Evolutionary conservation across 2,329 filamentous ascomycete species (phyloP).

Genomic region (Blastomyces gilchristii): DNA sequence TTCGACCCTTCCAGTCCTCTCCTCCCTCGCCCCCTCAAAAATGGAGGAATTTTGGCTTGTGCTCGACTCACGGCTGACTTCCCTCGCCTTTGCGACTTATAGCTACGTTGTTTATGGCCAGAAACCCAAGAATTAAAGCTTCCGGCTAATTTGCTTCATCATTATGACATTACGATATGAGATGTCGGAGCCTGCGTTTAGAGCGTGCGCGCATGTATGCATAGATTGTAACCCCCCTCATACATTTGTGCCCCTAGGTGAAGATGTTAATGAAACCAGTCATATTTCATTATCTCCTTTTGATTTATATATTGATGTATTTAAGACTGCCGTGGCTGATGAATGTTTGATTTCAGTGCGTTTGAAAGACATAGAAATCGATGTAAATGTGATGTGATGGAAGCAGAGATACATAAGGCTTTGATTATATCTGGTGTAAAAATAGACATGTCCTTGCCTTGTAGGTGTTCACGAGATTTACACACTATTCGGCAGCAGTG

Average conservation of each 20-base stretch:
- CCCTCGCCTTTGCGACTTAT: background rate
- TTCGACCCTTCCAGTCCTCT: too few species aligned
- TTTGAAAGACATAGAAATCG: background rate
- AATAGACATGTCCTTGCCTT: background rate
- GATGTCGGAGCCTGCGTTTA: background rate
- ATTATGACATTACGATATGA: background rate
- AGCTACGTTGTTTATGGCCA: conserved; percentile 9
- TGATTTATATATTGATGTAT: background rate
- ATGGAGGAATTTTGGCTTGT: background rate
- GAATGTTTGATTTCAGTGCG: background rate
- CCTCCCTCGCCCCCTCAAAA: too few species aligned
- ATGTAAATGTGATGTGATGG: background rate
- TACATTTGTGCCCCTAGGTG: background rate
- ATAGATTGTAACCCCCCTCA: background rate
- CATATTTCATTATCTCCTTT: background rate
- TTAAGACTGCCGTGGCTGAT: background rate
- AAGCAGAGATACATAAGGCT: background rate
- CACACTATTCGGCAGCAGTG: background rate
- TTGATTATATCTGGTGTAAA: background rate
- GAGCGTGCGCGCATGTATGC: background rate
- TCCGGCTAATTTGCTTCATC: background rate
- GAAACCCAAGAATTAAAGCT: conserved; percentile 1
- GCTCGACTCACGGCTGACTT: background rate
- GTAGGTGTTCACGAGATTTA: too few species aligned
- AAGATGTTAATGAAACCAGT: background rate